Percentiles rank a stretch among this genome's conserved stretches.
These are phyloP conservation scores for Cryptococcus sp. DNA, from an alignment of 1,284 basidiomycete genomes.

Conservation along the genomic window DNA sequence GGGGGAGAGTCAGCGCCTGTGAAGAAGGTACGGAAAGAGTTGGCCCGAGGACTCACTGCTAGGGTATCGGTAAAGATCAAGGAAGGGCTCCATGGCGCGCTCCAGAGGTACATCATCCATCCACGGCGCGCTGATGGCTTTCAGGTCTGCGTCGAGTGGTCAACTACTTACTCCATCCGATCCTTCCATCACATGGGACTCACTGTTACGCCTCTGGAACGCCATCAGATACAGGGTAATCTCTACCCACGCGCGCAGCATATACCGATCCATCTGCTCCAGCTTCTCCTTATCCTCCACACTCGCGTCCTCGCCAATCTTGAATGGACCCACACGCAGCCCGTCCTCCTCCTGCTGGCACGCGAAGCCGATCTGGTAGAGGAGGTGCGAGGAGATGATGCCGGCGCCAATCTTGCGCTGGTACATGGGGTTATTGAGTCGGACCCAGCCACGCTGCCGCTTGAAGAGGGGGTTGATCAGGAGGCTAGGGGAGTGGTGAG, in stretches of 20 bases:
- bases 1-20: background rate
- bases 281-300: constrained; percentile 22
- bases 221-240: constrained; percentile 23
- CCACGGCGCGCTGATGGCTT: background rate
- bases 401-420: constrained; percentile 29
- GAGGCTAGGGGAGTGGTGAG: constrained; percentile 24
- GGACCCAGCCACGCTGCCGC: constrained; percentile 40
- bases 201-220: constrained; percentile 22
- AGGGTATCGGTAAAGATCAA: constrained; percentile 17
- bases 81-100: constrained; percentile 8
- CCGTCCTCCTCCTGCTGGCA: constrained; percentile 34
- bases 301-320: constrained; percentile 14
- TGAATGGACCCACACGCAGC: constrained; percentile 38
- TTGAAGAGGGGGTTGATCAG: constrained; percentile 42
- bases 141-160: background rate
- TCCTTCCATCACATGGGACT: constrained; percentile 1
- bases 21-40: background rate
- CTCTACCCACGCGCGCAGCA: constrained; percentile 44
- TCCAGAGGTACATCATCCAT: constrained; percentile 15
- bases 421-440: constrained; percentile 34
- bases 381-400: constrained; percentile 30
- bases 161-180: background rate
- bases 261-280: constrained; percentile 39
- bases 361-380: constrained; percentile 40
- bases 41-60: constrained; percentile 13